Evolutionary conservation across 768 basidiomycete species (phyloP), one percentile per base, ranked within the genome.

Genomic region (Pleurotus pulmonarius): DNA sequence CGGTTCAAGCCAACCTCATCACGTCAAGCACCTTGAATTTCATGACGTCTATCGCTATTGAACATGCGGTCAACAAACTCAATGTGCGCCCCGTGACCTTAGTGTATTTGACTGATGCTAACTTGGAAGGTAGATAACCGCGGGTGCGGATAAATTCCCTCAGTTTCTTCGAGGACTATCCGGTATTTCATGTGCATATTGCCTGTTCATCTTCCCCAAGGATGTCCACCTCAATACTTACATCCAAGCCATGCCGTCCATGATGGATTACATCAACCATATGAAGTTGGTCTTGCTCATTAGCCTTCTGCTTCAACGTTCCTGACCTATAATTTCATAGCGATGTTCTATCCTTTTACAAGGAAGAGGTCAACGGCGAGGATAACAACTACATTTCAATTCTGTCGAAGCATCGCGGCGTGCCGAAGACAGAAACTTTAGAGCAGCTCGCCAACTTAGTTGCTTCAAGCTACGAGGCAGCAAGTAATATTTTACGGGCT

Each of bases 301-400:
- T 7, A 43, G 5, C 4, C 15, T 3, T 11, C 38, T 22, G 2
- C 8, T 7, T 38, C n/a, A n/a, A n/a, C n/a, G 25, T 26, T 39
- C 8, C 9, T 55, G 9, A 34, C 24, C 29, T 6, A n/a, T 20
- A 1, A 5, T 5, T 24, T 16, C 13, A 8, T 22, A 56, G 46
- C 46, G 55, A 56, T 13, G 25, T 45, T 0, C 55, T 56, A 16
- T 46, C 44, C 29, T 56, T 56, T 34, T 56, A 56, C 13, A 56
- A 56, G 22, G 55, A 56, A 56, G 55, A 56, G 20, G 16, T 9
- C 9, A 45, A 13, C 15, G 55, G 55, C 44, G 55, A 56, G 26
- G 26, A 47, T 15, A 1, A 46, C 18, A 56, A 56, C 29, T 56
- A 46, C 18, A 41, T 56, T 2, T 47, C 44, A 16, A 37, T 56